Evolutionary conservation across 345 rosid genomes (phyloP).

Genomic region (Lenwebbia sp.): DNA sequence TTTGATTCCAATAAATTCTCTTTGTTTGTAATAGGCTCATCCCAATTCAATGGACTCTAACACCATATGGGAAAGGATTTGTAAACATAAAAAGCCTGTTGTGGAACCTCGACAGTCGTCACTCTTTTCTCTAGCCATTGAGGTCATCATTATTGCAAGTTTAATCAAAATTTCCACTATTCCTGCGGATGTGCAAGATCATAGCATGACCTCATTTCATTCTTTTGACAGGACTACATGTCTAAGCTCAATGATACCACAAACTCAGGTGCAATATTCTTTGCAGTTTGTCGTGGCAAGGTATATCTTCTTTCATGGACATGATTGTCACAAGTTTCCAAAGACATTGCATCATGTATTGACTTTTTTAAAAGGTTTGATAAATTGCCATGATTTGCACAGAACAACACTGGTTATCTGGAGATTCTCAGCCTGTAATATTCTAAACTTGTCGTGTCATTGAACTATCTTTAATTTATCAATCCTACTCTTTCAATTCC

Average conservation of each 20-base stretch:
- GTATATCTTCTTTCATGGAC: constrained; percentile 21
- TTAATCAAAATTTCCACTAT: background rate
- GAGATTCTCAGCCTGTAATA: background rate
- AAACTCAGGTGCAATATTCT: constrained; percentile 76
- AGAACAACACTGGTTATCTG: background rate
- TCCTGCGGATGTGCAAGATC: background rate
- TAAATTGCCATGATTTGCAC: background rate
- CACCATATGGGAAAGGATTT: constrained; percentile 93
- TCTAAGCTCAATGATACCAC: constrained; percentile 69
- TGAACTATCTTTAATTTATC: background rate
- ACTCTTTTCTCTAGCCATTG: constrained; percentile 61
- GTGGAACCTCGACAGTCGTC: constrained; percentile 92
- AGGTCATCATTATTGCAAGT: constrained; percentile 22
- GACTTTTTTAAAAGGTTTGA: background rate
- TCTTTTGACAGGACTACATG: constrained; percentile 59
- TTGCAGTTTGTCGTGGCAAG: constrained; percentile 99
- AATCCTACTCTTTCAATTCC: background rate
- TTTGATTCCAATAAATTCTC: background rate
- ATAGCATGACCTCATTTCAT: background rate
- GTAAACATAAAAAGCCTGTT: constrained; percentile 85
- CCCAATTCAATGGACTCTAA: constrained; percentile 30
- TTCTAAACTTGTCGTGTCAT: background rate
- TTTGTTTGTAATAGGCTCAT: constrained; percentile 31
- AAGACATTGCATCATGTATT: background rate
- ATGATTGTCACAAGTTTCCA: background rate